A percentile compares a stretch with the other conserved stretches of the same genome.
Evolutionary conservation across 176 grass and related monocot genomes (phyloP).

Genomic region (Raddia distichophylla): DNA sequence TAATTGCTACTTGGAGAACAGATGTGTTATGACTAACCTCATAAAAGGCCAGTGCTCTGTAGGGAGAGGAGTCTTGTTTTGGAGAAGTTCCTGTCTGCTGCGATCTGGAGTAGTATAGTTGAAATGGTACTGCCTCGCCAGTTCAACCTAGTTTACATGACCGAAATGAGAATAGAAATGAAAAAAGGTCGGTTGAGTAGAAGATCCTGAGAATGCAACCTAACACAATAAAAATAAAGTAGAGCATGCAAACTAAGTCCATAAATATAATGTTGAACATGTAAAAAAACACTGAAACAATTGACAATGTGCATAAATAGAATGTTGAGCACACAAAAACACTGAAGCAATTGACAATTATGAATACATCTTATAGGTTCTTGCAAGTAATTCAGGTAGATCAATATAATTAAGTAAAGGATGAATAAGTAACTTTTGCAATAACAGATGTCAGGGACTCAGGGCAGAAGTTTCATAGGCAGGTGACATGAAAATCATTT

Average conservation of each 20-base stretch:
- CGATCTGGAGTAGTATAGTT: conserved; percentile 90
- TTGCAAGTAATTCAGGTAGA: neutral
- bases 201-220: neutral
- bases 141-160: conserved; percentile 66
- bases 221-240: neutral
- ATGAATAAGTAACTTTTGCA: neutral
- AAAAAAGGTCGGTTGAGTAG: neutral
- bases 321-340: neutral
- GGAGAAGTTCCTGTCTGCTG: conserved; percentile 74
- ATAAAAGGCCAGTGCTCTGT: conserved; percentile 76
- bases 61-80: conserved; percentile 70
- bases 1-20: neutral
- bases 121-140: conserved; percentile 81
- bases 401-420: neutral
- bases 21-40: conserved; percentile 50
- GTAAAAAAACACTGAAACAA: conserved; percentile 1
- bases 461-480: neutral
- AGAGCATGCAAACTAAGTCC: conserved; percentile 5
- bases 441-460: neutral
- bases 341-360: neutral
- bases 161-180: neutral
- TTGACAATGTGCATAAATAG: neutral
- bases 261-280: conserved; percentile 11
- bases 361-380: neutral
- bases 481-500: neutral